Evolutionary conservation across 192 early-diverging fungal genomes (phyloP), one percentile per base, ranked within the genome.

Genomic region (Backusella australiensis): DNA sequence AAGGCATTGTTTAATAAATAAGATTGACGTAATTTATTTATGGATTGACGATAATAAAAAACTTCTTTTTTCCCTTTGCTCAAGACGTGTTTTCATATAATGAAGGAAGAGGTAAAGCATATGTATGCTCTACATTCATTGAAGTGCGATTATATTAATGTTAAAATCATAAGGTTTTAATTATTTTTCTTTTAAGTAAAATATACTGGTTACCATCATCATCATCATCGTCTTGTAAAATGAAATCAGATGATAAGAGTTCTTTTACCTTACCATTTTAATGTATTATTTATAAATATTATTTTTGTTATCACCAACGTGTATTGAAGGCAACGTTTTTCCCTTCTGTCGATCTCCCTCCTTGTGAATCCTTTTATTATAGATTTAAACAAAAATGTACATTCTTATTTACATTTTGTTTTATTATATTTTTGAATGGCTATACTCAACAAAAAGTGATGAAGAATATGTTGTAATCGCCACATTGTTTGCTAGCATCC

Each of bases 1-100:
- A 44, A 44, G 42, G 4, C 14, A 44, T 44, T 44, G 42, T 49
- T 49, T 49, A n/a, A 49, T n/a, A n/a, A 49, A 49, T 49, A 49
- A 49, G 53, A 12, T 59, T 59, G 53, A 59, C 53, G 53, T 59
- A 59, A 59, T 59, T 23, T 59, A 59, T 59, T 53, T 53, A 53
- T 8, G 5, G 19, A 53, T 53, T 53, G 52, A 59, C 53, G 53
- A 23, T 26, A 59, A 23, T 23, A 59, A 7, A 44, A 17, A 17
- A 49, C 17, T 7, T n/a, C 6, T 26, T 59, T 26, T 26, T 11
- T 26, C 23, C 23, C 49, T 52, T 59, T 21, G 11, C 8, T 59
- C 38, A 39, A 12, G 38, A 39, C 9, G 38, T 39, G 38, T 39
- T 39, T 39, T 39, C 11, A 11, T 39, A 39, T 12, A 11, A 39